phyloP scores from a whole-genome alignment of 179 eudicot species.

The Carnegiea gigantea region DNA sequence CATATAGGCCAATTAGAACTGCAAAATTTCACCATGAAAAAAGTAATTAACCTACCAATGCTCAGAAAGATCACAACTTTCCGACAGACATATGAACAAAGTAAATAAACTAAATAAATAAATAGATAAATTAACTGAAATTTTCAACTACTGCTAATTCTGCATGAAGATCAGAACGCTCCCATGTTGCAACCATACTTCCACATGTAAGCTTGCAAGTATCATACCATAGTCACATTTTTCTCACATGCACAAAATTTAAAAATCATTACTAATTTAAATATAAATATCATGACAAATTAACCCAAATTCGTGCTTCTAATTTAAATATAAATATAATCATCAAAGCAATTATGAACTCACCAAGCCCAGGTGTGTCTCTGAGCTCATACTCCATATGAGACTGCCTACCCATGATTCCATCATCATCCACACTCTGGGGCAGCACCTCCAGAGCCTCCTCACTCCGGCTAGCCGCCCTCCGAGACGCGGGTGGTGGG shows the following conservation, averaged over 20 bases:
- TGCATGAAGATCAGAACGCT: constrained; percentile 12
- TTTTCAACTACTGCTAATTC: neutral
- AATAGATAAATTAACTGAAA: neutral
- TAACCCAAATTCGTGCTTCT: neutral
- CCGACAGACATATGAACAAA: neutral
- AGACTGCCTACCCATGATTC: constrained; percentile 58
- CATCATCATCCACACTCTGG: constrained; percentile 66
- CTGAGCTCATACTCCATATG: constrained; percentile 95
- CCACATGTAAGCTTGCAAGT: neutral
- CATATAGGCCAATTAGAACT: constrained; percentile 91
- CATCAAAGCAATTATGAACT: constrained; percentile 18
- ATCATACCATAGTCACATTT: constrained; percentile 12
- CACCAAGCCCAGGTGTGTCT: constrained; percentile 91
- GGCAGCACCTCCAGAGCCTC: constrained; percentile 50
- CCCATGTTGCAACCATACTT: neutral
- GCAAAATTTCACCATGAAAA: constrained; percentile 34
- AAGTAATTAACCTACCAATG: neutral
- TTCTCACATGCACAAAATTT: neutral
- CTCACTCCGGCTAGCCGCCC: constrained; percentile 43
- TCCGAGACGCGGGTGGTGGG: constrained; percentile 25
- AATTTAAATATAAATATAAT: neutral
- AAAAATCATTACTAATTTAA: neutral
- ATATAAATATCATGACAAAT: constrained; percentile 3
- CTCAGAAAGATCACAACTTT: constrained; percentile 19
- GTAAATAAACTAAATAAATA: neutral